phyloP scores from a whole-genome alignment of 805 yeast genomes.

The Pichia cephalocereana region DNA sequence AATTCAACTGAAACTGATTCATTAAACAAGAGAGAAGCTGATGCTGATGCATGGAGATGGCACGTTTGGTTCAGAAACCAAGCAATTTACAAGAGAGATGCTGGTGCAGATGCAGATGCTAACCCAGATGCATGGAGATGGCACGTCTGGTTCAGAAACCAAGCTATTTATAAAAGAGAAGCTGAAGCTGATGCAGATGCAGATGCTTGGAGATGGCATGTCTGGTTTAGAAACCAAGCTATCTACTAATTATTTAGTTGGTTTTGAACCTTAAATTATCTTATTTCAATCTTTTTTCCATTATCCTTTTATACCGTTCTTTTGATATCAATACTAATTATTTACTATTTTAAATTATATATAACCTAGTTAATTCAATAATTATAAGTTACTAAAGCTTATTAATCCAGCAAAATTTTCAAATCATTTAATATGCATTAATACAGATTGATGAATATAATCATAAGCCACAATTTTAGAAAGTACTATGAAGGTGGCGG shows the following conservation, averaged over 20 bases:
- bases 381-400: no score
- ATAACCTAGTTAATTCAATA: no score
- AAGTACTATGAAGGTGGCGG: no score
- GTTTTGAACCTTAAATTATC: not conserved
- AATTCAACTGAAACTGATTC: not conserved
- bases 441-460: no score
- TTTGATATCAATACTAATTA: not conserved
- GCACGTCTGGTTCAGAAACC: conserved; percentile 2
- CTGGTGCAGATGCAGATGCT: conserved; percentile 6
- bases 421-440: no score
- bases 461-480: no score
- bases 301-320: not conserved
- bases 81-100: conserved; percentile 5
- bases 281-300: not conserved
- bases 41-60: conserved; percentile 8
- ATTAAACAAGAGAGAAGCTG: conserved; percentile 3
- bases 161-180: conserved; percentile 10
- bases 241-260: conserved; percentile 3
- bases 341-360: no score
- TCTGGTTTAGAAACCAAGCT: conserved; percentile 3
- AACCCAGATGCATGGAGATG: conserved; percentile 7
- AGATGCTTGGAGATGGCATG: conserved; percentile 6
- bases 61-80: conserved; percentile 2
- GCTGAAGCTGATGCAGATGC: conserved; percentile 5
- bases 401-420: no score